A percentile compares a stretch with the other conserved stretches of the same genome.
These are phyloP conservation scores for Apiospora arundinis DNA, from an alignment of 2,329 filamentous ascomycete species.

Conservation along the genomic window DNA sequence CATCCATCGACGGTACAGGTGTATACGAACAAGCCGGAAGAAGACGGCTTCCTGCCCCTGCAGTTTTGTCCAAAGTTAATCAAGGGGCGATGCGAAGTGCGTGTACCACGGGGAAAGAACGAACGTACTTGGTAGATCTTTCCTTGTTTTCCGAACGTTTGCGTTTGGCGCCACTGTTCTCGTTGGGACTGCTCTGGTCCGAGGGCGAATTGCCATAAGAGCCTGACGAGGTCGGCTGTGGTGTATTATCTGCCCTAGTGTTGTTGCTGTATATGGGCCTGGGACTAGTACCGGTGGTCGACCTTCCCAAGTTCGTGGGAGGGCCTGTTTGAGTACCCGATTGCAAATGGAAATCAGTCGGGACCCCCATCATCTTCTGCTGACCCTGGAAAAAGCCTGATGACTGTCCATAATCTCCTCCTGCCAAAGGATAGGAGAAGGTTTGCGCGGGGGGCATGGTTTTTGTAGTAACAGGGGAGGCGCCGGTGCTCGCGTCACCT, in stretches of 20 bases:
- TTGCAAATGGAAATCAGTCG: not conserved
- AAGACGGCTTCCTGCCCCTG: not conserved
- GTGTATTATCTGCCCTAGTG: not conserved
- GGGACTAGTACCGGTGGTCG: not conserved
- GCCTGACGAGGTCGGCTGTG: not conserved
- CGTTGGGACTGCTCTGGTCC: not conserved
- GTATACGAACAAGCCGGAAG: not conserved
- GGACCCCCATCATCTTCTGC: not conserved
- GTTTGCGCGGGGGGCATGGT: not conserved
- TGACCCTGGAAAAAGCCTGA: not conserved
- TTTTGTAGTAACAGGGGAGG: not conserved
- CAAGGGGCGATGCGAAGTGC: too few species aligned
- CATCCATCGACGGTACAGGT: not conserved
- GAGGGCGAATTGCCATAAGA: not conserved
- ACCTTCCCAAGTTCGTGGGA: not conserved
- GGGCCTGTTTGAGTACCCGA: not conserved
- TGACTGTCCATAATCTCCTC: not conserved
- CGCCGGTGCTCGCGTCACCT: not conserved
- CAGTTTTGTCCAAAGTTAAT: not conserved
- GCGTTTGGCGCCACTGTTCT: not conserved
- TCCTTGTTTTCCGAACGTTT: not conserved
- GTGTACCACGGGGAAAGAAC: not conserved
- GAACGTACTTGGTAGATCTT: not conserved
- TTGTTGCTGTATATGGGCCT: not conserved
- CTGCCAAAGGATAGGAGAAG: not conserved